These are phyloP conservation scores for Dryadomyces sulphureus DNA, from an alignment of 2,329 filamentous ascomycete genomes.

Conservation along the genomic window DNA sequence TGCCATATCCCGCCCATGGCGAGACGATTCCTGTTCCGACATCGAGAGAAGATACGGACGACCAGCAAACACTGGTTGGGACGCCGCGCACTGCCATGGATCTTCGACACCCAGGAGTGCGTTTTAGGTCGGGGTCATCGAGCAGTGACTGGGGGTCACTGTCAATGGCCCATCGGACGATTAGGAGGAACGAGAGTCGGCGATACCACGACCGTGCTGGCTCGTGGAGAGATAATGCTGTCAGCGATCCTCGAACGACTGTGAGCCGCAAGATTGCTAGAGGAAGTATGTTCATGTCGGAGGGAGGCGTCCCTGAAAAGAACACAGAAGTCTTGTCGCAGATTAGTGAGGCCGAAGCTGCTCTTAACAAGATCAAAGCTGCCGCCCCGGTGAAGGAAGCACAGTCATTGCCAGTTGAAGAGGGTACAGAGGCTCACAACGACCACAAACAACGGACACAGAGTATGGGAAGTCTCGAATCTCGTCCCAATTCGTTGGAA, in stretches of 20 bases:
- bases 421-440: background rate
- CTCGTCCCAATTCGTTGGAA: slow-evolving; percentile 10
- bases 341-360: slow-evolving; percentile 25
- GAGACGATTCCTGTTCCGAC: slow-evolving; percentile 13
- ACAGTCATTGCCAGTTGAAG: background rate
- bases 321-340: no score
- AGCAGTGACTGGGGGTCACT: background rate
- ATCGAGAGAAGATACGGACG: slow-evolving; percentile 1
- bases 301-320: slow-evolving; percentile 10
- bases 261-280: slow-evolving; percentile 24
- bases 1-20: background rate
- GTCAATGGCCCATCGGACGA: slow-evolving; percentile 21
- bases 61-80: slow-evolving; percentile 2
- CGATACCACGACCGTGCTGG: slow-evolving; percentile 29
- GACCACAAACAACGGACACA: slow-evolving; percentile 1
- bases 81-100: background rate
- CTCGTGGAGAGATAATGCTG: slow-evolving; percentile 25
- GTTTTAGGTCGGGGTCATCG: background rate
- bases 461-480: slow-evolving; percentile 11
- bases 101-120: no score
- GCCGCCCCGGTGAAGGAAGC: slow-evolving; percentile 11
- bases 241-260: slow-evolving; percentile 25
- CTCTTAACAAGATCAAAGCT: slow-evolving; percentile 26
- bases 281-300: slow-evolving; percentile 17
- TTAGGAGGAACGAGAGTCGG: slow-evolving; percentile 22